Conservation (phyloP, 805 yeast species). For the Yarrowia porcina region DNA sequence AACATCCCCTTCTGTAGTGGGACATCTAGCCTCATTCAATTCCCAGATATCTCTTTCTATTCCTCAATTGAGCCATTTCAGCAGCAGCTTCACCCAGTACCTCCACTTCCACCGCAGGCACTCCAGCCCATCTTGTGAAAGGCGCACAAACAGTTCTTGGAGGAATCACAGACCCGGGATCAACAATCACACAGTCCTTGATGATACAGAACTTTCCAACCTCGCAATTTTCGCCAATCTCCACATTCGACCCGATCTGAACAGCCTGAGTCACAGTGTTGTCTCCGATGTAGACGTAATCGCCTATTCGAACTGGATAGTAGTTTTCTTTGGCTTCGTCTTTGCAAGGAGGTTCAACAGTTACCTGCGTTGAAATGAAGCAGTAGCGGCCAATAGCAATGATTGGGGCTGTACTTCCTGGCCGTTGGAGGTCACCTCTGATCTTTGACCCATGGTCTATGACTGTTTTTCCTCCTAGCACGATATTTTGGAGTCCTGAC, state of each 20-base stretch:
- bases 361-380: conserved; percentile 30
- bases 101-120: conserved; percentile 32
- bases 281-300: conserved; percentile 40
- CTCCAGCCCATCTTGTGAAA: conserved; percentile 34
- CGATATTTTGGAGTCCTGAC: conserved; percentile 40
- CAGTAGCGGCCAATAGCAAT: conserved; percentile 41
- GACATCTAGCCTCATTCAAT: neutral
- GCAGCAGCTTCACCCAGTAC: conserved; percentile 11
- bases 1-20: too few species aligned
- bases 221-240: conserved; percentile 38
- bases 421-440: conserved; percentile 39
- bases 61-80: neutral
- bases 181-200: conserved; percentile 41
- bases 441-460: conserved; percentile 37
- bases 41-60: neutral
- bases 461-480: conserved; percentile 40
- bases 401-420: conserved; percentile 34
- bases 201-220: conserved; percentile 40
- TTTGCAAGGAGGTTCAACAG: neutral
- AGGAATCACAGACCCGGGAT: conserved; percentile 37
- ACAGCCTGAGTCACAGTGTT: conserved; percentile 39
- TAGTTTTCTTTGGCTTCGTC: conserved; percentile 26
- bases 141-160: conserved; percentile 41
- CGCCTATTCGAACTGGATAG: conserved; percentile 42
- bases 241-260: conserved; percentile 40